Base-by-base conservation (phyloP, 106 monocot species). In the Dendrobium nobile region DNA sequence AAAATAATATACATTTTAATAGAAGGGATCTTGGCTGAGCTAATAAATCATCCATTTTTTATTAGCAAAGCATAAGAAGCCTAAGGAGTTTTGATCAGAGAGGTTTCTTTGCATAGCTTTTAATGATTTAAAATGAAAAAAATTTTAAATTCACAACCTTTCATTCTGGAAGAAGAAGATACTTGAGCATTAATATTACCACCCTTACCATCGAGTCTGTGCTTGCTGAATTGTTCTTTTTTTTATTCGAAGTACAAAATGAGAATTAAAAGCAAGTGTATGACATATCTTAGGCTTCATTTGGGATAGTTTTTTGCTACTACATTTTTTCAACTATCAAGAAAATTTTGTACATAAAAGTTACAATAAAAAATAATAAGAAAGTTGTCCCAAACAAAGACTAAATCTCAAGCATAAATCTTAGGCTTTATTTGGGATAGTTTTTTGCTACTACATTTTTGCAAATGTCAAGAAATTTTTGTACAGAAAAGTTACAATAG, bases 1-100 rank as follows among this genome's bases (percentile, higher is more conserved):
- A 73, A 80, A 3, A 74, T 73, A 48, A 41, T 59, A 6, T n/a
- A 33, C 5, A 22, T 56, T 11, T 18, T 42, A 2, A 6, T 75
- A 43, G 31, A 42, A 75, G 75, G 81, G 81, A 17, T 59, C 15
- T 75, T 81, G 81, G 5, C 75, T 6, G 59, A 81, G 22, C 81
- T 81, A 0, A 74, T 81, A 42, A 61, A 40, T 6, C 74, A 81
- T 41, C 74, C 55, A 2, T 43, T 16, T 10, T 9, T 58, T 22
- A 81, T 75, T 75, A 59, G 20, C 7, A 81, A 81, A 15, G 81
- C 7, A 28, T 75, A 81, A 37, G 2, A 48, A 11, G 48, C 48
- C 48, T 11, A 10, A 48, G 13, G 48, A 48, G 13, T 48, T 48
- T 48, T 48, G 48, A 10, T 10, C 48, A 0, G 48, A 48, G 9